These are phyloP conservation scores for Xylaria polymorpha DNA, from an alignment of 2,329 filamentous ascomycete species.

Conservation along the genomic window DNA sequence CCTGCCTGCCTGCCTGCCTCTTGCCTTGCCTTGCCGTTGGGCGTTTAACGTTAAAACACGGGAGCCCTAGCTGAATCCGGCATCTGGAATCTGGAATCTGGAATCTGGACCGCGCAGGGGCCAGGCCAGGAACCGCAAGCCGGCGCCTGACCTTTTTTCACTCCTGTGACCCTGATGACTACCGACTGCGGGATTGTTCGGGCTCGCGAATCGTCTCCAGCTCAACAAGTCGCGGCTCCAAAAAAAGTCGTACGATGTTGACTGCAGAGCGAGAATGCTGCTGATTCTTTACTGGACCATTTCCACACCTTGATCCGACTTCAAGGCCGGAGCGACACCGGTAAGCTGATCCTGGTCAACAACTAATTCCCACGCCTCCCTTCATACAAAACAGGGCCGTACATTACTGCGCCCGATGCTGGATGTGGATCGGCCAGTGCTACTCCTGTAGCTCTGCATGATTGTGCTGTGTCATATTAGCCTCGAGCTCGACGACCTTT, in stretches of 20 bases:
- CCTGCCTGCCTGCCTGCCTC: too few relatives aligned
- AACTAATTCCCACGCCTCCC: slow-evolving; percentile 15
- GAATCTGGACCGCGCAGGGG: slow-evolving; percentile 1
- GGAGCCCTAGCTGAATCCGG: neutral
- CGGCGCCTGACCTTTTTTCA: neutral
- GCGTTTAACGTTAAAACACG: neutral
- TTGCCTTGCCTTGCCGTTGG: neutral
- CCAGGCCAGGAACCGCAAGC: neutral
- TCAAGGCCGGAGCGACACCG: slow-evolving; percentile 7
- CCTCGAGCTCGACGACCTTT: slow-evolving; percentile 8
- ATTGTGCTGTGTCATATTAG: slow-evolving; percentile 18
- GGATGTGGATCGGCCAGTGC: slow-evolving; percentile 10
- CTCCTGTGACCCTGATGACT: slow-evolving; percentile 1
- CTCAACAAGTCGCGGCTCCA: slow-evolving; percentile 29
- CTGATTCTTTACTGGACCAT: slow-evolving; percentile 31
- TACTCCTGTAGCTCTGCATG: slow-evolving; percentile 15
- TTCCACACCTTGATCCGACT: slow-evolving; percentile 20
- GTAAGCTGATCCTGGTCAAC: slow-evolving; percentile 16
- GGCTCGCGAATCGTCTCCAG: slow-evolving; percentile 20
- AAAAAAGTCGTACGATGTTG: slow-evolving; percentile 40
- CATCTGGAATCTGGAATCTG: neutral
- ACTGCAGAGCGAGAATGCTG: slow-evolving; percentile 30
- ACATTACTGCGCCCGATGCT: neutral
- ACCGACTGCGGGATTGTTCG: slow-evolving; percentile 30
- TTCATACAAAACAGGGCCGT: slow-evolving; percentile 11